Conservation (phyloP, 495 filamentous ascomycete species). For the Penicillium antarcticum region DNA sequence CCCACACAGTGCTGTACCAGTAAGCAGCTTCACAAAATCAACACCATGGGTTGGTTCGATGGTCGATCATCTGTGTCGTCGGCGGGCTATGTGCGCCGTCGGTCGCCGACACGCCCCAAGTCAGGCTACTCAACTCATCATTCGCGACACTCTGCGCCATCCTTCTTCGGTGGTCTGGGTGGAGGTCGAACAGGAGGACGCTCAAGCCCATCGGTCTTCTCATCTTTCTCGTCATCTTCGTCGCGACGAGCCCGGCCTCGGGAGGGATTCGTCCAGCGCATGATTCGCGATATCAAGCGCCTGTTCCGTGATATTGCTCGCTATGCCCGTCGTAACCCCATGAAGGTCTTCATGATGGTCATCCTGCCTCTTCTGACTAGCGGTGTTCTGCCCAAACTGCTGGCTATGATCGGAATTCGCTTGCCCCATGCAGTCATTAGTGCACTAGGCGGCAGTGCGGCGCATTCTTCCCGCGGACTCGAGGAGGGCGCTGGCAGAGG, state of each 20-base stretch:
- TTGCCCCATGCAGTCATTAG: constrained; percentile 61
- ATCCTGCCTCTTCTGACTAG: constrained; percentile 81
- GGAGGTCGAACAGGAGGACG: constrained; percentile 29
- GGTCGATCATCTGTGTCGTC: constrained; percentile 28
- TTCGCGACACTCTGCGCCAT: constrained; percentile 42
- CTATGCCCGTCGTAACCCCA: constrained; percentile 73
- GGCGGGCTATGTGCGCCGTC: constrained; percentile 27
- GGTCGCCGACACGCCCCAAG: constrained; percentile 30
- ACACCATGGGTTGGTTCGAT: constrained; percentile 52
- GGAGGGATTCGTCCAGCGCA: constrained; percentile 66
- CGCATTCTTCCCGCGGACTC: constrained; percentile 26
- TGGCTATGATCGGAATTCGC: constrained; percentile 71
- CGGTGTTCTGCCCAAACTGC: constrained; percentile 68
- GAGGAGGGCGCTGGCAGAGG: constrained; percentile 28
- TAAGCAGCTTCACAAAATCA: neutral
- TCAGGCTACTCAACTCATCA: constrained; percentile 40
- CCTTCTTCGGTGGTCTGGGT: constrained; percentile 48
- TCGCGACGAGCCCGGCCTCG: constrained; percentile 65
- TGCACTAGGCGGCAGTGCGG: constrained; percentile 42
- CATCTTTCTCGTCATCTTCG: constrained; percentile 48
- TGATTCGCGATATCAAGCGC: constrained; percentile 66
- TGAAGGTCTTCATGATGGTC: constrained; percentile 81
- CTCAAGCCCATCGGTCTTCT: constrained; percentile 51
- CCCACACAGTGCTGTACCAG: neutral
- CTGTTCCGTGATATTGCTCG: constrained; percentile 69